Evolutionary conservation across 176 grass and related monocot genomes (phyloP).

Genomic region (bread wheat (Triticum aestivum)): DNA sequence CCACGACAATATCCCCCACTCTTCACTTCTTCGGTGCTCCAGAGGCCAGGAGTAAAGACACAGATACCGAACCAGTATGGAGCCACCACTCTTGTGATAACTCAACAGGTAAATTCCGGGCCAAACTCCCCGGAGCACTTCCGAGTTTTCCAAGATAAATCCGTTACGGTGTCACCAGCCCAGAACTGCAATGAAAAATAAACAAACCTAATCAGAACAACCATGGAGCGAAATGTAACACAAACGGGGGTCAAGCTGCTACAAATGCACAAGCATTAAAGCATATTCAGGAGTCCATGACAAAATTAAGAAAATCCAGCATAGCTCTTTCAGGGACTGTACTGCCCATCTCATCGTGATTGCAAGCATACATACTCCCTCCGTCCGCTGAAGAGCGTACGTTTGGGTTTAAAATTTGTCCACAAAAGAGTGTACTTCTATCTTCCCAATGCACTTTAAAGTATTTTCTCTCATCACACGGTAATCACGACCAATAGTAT

Average conservation of each 20-base stretch:
- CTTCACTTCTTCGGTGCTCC: neutral
- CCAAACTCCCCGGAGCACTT: neutral
- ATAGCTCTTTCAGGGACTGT: neutral
- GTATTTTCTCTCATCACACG: too few species aligned
- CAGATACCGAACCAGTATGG: neutral
- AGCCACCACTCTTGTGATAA: neutral
- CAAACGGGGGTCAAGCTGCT: neutral
- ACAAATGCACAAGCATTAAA: neutral
- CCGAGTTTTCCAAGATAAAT: neutral
- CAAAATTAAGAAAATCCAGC: neutral
- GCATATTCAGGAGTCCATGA: neutral
- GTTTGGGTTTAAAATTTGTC: too few species aligned
- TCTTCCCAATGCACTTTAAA: too few species aligned
- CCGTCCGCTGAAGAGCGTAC: too few species aligned
- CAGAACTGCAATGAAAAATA: constrained; percentile 1
- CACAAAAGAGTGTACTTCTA: too few species aligned
- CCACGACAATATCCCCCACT: neutral
- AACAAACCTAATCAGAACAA: constrained; percentile 18
- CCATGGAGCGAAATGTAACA: neutral
- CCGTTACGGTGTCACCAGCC: too few species aligned
- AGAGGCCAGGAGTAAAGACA: neutral
- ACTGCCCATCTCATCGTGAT: neutral
- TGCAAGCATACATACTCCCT: too few species aligned
- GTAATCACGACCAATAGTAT: too few species aligned
- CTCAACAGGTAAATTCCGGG: neutral